Conservation (phyloP, 169 alveolate species). For the Eimeria tenella region DNA sequence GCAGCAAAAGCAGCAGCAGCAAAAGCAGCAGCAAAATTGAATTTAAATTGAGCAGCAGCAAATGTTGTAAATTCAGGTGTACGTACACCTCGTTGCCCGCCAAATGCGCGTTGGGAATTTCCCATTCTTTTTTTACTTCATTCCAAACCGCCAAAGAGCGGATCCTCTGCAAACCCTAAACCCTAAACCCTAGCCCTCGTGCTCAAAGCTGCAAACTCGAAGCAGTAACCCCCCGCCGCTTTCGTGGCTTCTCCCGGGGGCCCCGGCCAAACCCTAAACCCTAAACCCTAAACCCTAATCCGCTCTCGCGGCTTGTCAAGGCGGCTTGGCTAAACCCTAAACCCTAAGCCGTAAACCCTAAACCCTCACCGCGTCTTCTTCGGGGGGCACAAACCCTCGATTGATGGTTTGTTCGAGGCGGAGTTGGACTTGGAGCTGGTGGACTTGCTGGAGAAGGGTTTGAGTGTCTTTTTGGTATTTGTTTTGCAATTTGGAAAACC, state of each 20-base stretch:
- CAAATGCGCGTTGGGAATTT: slow-evolving; percentile 49
- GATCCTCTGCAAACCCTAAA: slow-evolving; percentile 41
- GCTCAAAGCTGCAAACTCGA: too few species aligned
- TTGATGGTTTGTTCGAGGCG: slow-evolving; percentile 85
- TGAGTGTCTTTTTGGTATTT: slow-evolving; percentile 88
- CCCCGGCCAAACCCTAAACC: too few species aligned
- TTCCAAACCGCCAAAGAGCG: slow-evolving; percentile 61
- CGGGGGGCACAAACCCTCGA: slow-evolving; percentile 87
- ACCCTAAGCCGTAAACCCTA: neutral
- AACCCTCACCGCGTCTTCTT: slow-evolving; percentile 76
- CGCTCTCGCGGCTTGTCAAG: too few species aligned
- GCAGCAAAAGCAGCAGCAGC: too few species aligned
- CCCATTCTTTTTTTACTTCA: slow-evolving; percentile 61
- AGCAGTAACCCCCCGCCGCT: too few species aligned
- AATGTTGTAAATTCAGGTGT: too few species aligned
- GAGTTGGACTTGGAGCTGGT: slow-evolving; percentile 84
- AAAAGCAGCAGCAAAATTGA: too few species aligned
- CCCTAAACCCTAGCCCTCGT: too few species aligned
- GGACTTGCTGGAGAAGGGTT: slow-evolving; percentile 88
- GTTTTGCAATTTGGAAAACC: slow-evolving; percentile 86
- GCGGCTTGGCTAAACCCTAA: neutral
- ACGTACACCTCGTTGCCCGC: slow-evolving; percentile 74
- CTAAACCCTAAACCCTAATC: too few species aligned
- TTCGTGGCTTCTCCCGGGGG: too few species aligned
- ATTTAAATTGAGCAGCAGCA: too few species aligned